A percentile compares a stretch with the other conserved stretches of the same genome.
Evolutionary conservation across 495 filamentous ascomycete genomes (phyloP).

Genomic region (Astrothelium subdiscretum): DNA sequence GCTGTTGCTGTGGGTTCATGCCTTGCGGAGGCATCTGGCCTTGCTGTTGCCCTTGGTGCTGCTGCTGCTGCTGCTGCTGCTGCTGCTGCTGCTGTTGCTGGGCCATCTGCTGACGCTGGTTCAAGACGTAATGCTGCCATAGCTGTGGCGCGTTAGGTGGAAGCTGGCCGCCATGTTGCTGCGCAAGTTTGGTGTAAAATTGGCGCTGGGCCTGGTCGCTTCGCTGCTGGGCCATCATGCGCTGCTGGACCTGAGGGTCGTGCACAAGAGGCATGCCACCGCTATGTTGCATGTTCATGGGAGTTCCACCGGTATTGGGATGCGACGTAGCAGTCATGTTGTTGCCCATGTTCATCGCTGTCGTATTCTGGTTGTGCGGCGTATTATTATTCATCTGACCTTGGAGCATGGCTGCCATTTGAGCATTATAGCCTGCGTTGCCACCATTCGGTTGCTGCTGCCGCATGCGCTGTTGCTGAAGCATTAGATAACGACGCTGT

Average conservation of each 20-base stretch:
- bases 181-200: neutral
- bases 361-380: neutral
- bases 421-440: neutral
- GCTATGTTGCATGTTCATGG: neutral
- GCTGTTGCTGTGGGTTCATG: conserved; percentile 5
- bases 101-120: neutral
- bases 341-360: neutral
- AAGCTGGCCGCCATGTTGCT: conserved; percentile 2
- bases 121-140: neutral
- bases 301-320: neutral
- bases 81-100: conserved; percentile 6
- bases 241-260: neutral
- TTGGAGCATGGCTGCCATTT: neutral
- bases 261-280: neutral
- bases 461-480: neutral
- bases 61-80: conserved; percentile 5
- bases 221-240: conserved; percentile 3
- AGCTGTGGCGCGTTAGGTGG: neutral
- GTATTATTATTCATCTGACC: neutral
- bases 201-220: neutral
- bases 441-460: neutral
- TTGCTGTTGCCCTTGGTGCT: conserved; percentile 1
- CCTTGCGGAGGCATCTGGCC: conserved; percentile 3
- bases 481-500: conserved; percentile 5
- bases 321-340: neutral